Conservation (phyloP, 805 yeast genomes). For the Scheffersomyces lignosus region DNA sequence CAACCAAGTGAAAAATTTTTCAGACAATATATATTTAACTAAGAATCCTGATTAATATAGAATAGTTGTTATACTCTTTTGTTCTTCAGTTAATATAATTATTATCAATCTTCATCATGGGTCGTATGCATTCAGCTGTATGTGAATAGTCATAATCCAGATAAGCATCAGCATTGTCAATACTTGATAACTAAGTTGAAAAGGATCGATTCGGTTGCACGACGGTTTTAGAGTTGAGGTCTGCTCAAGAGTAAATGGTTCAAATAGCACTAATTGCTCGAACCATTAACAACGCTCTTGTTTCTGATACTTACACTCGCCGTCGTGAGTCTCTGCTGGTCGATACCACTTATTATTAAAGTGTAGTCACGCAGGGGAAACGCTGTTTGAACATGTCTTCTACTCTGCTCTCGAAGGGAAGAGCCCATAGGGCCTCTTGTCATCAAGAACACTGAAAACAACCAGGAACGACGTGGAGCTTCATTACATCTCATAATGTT, state of each 20-base stretch:
- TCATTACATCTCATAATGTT: no score
- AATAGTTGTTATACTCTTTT: constrained; percentile 1
- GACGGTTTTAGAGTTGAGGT: constrained; percentile 11
- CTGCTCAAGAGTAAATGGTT: constrained; percentile 15
- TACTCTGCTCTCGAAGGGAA: background rate
- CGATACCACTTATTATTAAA: constrained; percentile 49
- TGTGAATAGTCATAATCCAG: constrained; percentile 40
- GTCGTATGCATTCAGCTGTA: constrained; percentile 99
- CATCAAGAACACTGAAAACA: no score
- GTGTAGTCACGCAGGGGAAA: constrained; percentile 27
- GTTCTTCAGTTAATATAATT: constrained; percentile 10
- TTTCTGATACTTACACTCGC: constrained; percentile 1
- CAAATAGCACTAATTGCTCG: background rate
- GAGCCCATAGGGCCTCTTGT: no score
- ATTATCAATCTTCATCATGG: constrained; percentile 74
- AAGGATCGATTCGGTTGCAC: constrained; percentile 24
- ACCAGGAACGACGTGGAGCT: no score
- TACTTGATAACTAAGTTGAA: constrained; percentile 19
- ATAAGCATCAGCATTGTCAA: constrained; percentile 5
- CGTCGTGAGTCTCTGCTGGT: constrained; percentile 32
- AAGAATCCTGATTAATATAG: background rate
- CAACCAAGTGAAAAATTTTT: constrained; percentile 6
- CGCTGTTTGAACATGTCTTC: background rate
- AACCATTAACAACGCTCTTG: background rate
- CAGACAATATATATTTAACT: background rate